phyloP scores from a whole-genome alignment of 305 asterid species.

The Fraxinus latifolia region DNA sequence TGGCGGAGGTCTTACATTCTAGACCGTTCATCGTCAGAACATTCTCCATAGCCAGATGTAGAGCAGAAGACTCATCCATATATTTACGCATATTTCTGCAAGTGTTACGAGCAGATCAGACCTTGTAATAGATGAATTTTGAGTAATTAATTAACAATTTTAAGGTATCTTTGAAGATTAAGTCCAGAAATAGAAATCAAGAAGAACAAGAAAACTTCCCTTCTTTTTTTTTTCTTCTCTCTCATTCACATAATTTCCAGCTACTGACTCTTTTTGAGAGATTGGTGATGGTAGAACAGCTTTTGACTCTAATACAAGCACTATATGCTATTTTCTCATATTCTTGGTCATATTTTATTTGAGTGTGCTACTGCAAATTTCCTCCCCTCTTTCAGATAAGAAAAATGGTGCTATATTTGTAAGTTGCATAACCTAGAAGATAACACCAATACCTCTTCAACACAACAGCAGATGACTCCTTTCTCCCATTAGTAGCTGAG shows the following conservation, averaged over 20 bases:
- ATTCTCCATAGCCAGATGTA: slow-evolving; percentile 63
- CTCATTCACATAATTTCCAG: background rate
- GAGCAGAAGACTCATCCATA: slow-evolving; percentile 55
- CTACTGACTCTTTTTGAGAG: background rate
- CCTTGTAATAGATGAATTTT: background rate
- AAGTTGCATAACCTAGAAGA: background rate
- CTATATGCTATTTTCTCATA: slow-evolving; percentile 1
- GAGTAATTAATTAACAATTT: background rate
- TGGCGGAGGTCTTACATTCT: slow-evolving; percentile 91
- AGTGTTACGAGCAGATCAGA: slow-evolving; percentile 18
- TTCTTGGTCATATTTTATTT: background rate
- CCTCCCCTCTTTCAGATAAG: background rate
- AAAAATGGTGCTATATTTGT: background rate
- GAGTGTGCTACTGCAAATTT: slow-evolving; percentile 14
- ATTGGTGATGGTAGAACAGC: background rate
- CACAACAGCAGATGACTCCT: slow-evolving; percentile 60
- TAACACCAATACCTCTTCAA: slow-evolving; percentile 62
- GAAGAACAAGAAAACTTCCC: background rate
- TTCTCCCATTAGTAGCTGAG: slow-evolving; percentile 58
- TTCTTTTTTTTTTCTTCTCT: background rate
- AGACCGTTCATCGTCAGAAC: slow-evolving; percentile 68
- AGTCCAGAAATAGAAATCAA: background rate
- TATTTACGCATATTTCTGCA: slow-evolving; percentile 72
- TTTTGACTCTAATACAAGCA: background rate
- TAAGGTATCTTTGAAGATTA: slow-evolving; percentile 1